Conservation (phyloP, 768 basidiomycete genomes). For the Hygrocybe coccinea region DNA sequence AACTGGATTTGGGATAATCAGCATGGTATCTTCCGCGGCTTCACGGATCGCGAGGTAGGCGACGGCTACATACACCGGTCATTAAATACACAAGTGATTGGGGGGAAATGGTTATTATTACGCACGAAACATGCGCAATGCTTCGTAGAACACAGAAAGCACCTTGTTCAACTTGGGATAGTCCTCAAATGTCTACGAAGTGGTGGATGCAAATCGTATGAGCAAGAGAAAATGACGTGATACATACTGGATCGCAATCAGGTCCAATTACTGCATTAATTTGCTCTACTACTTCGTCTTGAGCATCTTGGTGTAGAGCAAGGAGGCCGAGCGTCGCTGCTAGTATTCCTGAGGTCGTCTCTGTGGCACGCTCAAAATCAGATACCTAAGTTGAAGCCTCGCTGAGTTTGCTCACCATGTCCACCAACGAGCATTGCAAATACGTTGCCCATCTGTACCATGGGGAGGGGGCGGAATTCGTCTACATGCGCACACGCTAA, state of each 20-base stretch:
- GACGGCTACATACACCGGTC: too few relatives aligned
- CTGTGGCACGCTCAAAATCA: neutral
- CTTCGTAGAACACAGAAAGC: too few relatives aligned
- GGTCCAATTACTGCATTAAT: slow-evolving; percentile 19
- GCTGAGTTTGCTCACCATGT: slow-evolving; percentile 12
- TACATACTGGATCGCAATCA: neutral
- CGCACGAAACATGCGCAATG: too few relatives aligned
- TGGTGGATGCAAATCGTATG: too few relatives aligned
- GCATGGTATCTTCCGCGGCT: too few relatives aligned
- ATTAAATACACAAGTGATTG: too few relatives aligned
- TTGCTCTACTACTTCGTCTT: slow-evolving; percentile 45
- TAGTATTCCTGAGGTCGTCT: slow-evolving; percentile 48
- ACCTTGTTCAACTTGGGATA: too few relatives aligned
- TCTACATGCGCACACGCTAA: neutral
- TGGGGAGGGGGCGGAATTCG: neutral
- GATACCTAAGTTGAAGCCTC: neutral
- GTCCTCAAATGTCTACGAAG: too few relatives aligned
- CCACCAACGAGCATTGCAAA: neutral
- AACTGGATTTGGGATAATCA: too few relatives aligned
- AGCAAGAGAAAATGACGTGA: too few relatives aligned
- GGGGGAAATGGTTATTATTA: too few relatives aligned
- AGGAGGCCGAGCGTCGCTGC: slow-evolving; percentile 46
- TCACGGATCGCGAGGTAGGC: too few relatives aligned
- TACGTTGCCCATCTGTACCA: neutral
- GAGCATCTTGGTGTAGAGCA: slow-evolving; percentile 41